Evolutionary conservation across 2,329 filamentous ascomycete species (phyloP), one percentile per base, ranked within the genome.

Genomic region (Alternaria triticina): DNA sequence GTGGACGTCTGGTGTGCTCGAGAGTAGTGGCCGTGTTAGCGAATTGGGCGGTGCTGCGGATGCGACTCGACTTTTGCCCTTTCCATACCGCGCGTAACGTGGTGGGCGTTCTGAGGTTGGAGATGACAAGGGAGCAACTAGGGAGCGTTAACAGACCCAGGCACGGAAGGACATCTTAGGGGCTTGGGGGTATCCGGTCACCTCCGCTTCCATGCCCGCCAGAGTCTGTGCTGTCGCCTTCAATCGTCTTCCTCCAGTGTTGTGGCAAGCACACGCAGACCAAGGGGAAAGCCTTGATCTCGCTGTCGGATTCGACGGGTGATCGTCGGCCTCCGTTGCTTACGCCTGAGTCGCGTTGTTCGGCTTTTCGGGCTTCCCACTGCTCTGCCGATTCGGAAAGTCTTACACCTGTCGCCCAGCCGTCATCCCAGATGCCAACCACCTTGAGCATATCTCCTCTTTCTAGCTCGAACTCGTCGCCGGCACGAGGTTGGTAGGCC

Each of bases 391-490:
- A 87, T 73, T 97, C 92, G 57, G 90, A 86, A 59, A 97, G 83
- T 76, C 96, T 86, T 59, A 97, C 87, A 73, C 96, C 96, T 1
- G 96, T 99, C 11, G 96, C 96, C 96, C 96, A 99, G 50, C 96
- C 96, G 78, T 99, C 96, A 75, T 99, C 96, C 96, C 96, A 99
- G 70, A 99, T 99, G 66, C 96, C 96, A 30, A 98, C 91, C 13
- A 99, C 90, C 83, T 97, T 98, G 75, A 99, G 87, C 94, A 99
- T 97, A 77, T 99, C 96, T 57, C 96, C 96, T 62, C 96, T 89
- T 74, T 98, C 96, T 40, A 99, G 85, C 43, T 93, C 86, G 76
- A 98, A 98, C 77, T 99, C 96, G 74, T 99, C 96, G 28, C 90
- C 89, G 5, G 96, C 96, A 33, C 96, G 91, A 33, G 96, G 95